phyloP scores from a whole-genome alignment of 1,284 basidiomycete species.

The Rugosomyces carneus region DNA sequence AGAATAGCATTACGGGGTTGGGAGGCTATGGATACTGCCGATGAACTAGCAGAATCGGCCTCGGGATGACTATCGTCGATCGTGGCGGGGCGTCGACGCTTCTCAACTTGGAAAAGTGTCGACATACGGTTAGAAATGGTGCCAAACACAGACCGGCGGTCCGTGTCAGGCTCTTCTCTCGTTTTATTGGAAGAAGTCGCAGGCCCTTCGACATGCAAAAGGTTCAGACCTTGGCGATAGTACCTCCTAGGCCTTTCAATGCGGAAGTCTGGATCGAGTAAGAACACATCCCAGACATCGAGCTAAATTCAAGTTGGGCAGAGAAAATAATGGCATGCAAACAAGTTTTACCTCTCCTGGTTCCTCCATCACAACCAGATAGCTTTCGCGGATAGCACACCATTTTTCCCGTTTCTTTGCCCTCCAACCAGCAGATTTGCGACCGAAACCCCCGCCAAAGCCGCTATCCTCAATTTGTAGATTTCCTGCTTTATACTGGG shows the following conservation, averaged over 20 bases:
- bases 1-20: conserved; percentile 48
- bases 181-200: conserved; percentile 8
- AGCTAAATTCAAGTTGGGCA: conserved; percentile 35
- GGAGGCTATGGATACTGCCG: conserved; percentile 32
- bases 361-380: conserved; percentile 83
- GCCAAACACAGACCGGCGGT: conserved; percentile 37
- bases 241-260: conserved; percentile 77
- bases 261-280: conserved; percentile 86
- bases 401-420: conserved; percentile 75
- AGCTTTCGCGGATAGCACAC: conserved; percentile 94
- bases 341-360: conserved; percentile 64
- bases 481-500: conserved; percentile 88
- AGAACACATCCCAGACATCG: conserved; percentile 88
- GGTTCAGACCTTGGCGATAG: conserved; percentile 70
- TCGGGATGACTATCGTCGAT: conserved; percentile 16
- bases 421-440: conserved; percentile 61
- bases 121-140: conserved; percentile 48
- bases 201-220: conserved; percentile 34
- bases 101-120: conserved; percentile 35
- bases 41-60: conserved; percentile 26
- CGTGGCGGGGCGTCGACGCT: conserved; percentile 16
- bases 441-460: conserved; percentile 51
- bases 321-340: background rate
- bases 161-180: conserved; percentile 23
- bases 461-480: conserved; percentile 53